Percentiles rank a stretch among this genome's conserved stretches.
Conservation (phyloP, 2,329 filamentous ascomycete genomes). For the Coniochaeta sp. region DNA sequence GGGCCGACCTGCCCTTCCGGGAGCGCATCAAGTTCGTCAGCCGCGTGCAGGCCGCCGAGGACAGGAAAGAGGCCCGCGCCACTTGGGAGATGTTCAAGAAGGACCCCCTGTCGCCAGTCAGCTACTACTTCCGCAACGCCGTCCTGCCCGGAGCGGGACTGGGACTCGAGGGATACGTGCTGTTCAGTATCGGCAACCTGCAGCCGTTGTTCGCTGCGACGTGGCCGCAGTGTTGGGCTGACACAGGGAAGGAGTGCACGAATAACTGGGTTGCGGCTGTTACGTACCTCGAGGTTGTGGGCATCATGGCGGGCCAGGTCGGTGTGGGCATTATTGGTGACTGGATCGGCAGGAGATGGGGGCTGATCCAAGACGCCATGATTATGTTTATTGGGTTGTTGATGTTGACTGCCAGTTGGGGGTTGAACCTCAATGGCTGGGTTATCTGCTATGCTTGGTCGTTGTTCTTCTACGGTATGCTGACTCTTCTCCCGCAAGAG, state of each 20-base stretch:
- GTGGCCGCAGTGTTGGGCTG: constrained; percentile 74
- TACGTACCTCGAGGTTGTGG: constrained; percentile 85
- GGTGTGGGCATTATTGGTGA: constrained; percentile 67
- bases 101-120: constrained; percentile 77
- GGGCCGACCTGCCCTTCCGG: constrained; percentile 73
- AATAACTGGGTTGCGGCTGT: constrained; percentile 76
- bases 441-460: constrained; percentile 96
- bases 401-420: constrained; percentile 91
- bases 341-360: constrained; percentile 86
- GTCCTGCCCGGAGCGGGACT: constrained; percentile 89
- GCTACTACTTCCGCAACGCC: constrained; percentile 84
- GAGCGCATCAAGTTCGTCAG: constrained; percentile 70
- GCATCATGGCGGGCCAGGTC: constrained; percentile 92
- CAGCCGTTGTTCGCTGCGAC: constrained; percentile 70
- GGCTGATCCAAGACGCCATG: constrained; percentile 86
- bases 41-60: constrained; percentile 64
- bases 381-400: constrained; percentile 93
- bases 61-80: constrained; percentile 55
- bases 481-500: too few relatives aligned
- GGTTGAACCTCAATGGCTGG: constrained; percentile 81
- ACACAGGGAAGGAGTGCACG: constrained; percentile 55
- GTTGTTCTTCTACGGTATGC: constrained; percentile 81
- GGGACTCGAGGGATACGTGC: constrained; percentile 87
- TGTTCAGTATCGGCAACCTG: constrained; percentile 95
- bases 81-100: constrained; percentile 78